Percentiles rank a stretch among this genome's conserved stretches.
Conservation (phyloP, 768 basidiomycete species). For the Naganishia friedmannii region DNA sequence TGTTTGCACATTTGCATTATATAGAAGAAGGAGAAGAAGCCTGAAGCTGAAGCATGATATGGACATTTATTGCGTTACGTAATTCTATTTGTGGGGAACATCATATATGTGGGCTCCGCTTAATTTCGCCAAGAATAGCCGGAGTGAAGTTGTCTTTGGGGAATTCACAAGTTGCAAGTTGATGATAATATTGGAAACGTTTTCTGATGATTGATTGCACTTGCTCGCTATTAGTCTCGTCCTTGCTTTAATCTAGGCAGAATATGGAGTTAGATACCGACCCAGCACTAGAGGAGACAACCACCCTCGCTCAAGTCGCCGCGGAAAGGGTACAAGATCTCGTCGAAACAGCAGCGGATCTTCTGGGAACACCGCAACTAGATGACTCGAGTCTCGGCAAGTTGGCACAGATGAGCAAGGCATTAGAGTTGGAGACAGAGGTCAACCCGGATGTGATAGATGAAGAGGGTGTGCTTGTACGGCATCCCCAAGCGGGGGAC, state of each 20-base stretch:
- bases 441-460: not conserved
- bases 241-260: no score
- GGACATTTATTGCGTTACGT: not conserved
- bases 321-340: not conserved
- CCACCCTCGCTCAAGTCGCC: not conserved
- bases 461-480: not conserved
- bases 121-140: constrained; percentile 5
- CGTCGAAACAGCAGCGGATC: constrained; percentile 4
- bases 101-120: not conserved
- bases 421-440: not conserved
- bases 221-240: no score
- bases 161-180: not conserved
- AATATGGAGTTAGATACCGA: not conserved
- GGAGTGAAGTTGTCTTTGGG: not conserved
- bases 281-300: no score
- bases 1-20: not conserved
- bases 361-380: constrained; percentile 1
- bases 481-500: no score
- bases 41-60: not conserved
- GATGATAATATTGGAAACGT: no score
- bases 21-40: not conserved
- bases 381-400: constrained; percentile 19
- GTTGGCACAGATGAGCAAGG: constrained; percentile 19
- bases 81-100: not conserved
- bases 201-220: no score